Percentiles rank a stretch among this genome's conserved stretches.
Conservation (phyloP, 106 monocot species). For the Dioscorea dumetorum region DNA sequence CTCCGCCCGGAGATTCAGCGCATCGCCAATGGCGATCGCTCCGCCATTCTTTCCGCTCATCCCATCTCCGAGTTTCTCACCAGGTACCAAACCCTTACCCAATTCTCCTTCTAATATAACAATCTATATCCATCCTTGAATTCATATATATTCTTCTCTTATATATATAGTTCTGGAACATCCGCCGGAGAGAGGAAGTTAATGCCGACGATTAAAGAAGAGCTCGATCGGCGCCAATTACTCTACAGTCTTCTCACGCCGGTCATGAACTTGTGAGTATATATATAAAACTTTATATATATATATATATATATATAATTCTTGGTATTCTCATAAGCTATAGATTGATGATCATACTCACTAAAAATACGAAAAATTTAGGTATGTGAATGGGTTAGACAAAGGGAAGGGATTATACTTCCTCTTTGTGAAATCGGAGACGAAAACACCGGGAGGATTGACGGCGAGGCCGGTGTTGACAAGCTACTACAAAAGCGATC, state of each 20-base stretch:
- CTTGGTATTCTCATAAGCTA: too few species aligned
- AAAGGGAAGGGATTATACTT: conserved; percentile 39
- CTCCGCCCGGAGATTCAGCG: conserved; percentile 51
- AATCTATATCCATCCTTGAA: neutral
- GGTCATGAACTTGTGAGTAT: neutral
- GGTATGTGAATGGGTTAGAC: conserved; percentile 16
- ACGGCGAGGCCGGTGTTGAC: conserved; percentile 53
- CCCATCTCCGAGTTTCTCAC: conserved; percentile 7
- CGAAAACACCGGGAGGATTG: conserved; percentile 25
- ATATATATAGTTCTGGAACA: conserved; percentile 16
- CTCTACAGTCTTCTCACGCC: conserved; percentile 6
- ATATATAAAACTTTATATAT: too few species aligned
- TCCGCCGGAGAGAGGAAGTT: conserved; percentile 15
- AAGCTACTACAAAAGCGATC: conserved; percentile 62
- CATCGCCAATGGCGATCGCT: conserved; percentile 23
- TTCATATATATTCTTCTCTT: neutral
- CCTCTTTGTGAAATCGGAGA: conserved; percentile 49
- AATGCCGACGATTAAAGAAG: conserved; percentile 15
- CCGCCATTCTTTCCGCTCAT: conserved; percentile 4
- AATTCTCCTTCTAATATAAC: neutral
- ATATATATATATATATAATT: too few species aligned
- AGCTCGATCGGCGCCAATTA: conserved; percentile 3
- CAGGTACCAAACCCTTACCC: neutral
- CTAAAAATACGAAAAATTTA: neutral
- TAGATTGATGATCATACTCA: too few species aligned